Percentiles rank a stretch among this genome's conserved stretches.
These are phyloP conservation scores for Aristolochia contorta DNA, from an alignment of 164 flowering plant species.

Conservation along the genomic window DNA sequence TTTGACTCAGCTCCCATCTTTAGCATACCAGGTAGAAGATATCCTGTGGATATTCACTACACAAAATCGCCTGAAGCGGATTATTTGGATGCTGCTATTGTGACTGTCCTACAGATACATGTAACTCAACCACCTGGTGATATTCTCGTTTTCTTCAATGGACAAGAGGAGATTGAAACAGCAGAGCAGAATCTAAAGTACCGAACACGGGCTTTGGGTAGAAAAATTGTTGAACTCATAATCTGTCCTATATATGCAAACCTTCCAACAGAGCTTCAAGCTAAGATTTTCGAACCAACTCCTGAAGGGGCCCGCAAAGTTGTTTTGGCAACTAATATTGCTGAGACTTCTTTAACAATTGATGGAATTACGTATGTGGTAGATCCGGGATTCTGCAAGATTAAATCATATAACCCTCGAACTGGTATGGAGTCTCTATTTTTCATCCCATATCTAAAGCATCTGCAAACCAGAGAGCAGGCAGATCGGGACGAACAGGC, in stretches of 20 bases:
- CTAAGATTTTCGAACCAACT: slow-evolving; percentile 93
- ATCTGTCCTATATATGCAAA: slow-evolving; percentile 98
- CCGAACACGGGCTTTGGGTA: slow-evolving; percentile 78
- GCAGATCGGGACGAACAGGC: slow-evolving; percentile 93
- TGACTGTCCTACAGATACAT: slow-evolving; percentile 83
- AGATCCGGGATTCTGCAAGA: slow-evolving; percentile 89
- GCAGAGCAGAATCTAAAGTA: slow-evolving; percentile 86
- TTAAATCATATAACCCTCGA: slow-evolving; percentile 85
- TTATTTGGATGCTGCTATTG: slow-evolving; percentile 92
- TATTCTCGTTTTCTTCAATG: slow-evolving; percentile 77
- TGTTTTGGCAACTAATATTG: slow-evolving; percentile 86
- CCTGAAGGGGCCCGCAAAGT: slow-evolving; percentile 96
- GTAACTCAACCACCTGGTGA: slow-evolving; percentile 79
- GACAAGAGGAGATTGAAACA: slow-evolving; percentile 93
- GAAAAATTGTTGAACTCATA: slow-evolving; percentile 85
- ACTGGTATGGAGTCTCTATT: slow-evolving; percentile 93
- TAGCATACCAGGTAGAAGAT: slow-evolving; percentile 88
- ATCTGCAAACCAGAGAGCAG: slow-evolving; percentile 89
- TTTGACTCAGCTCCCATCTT: slow-evolving; percentile 94
- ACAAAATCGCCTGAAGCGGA: slow-evolving; percentile 96
- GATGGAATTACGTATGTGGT: slow-evolving; percentile 91
- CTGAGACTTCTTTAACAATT: slow-evolving; percentile 89
- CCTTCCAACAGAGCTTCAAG: slow-evolving; percentile 88
- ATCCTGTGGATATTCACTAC: slow-evolving; percentile 81
- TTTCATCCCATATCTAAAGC: slow-evolving; percentile 88